These are phyloP conservation scores for Fusarium liriodendri DNA, from an alignment of 2,329 filamentous ascomycete genomes.

Conservation along the genomic window DNA sequence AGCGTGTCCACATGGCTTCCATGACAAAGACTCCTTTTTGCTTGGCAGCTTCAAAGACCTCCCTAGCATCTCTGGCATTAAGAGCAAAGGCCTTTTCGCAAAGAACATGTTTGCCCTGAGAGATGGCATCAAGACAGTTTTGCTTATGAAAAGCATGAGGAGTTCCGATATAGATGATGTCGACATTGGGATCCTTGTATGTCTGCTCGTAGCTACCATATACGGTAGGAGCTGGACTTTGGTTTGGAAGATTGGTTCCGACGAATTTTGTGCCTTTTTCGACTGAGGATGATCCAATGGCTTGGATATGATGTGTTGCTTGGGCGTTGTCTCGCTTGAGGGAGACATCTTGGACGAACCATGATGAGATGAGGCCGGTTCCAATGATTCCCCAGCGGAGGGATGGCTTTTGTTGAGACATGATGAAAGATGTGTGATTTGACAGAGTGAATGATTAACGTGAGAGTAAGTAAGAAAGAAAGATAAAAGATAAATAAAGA, in stretches of 20 bases:
- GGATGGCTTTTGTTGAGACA: slow-evolving; percentile 37
- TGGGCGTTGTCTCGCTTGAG: slow-evolving; percentile 49
- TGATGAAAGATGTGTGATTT: not conserved
- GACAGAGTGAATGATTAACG: not conserved
- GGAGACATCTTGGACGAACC: slow-evolving; percentile 57
- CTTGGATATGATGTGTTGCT: slow-evolving; percentile 55
- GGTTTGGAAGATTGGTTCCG: not conserved
- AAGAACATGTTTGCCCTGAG: slow-evolving; percentile 55
- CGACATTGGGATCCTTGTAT: slow-evolving; percentile 54
- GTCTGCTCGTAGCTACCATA: slow-evolving; percentile 55
- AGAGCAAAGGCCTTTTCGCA: slow-evolving; percentile 60
- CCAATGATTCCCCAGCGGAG: slow-evolving; percentile 53
- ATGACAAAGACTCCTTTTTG: slow-evolving; percentile 55
- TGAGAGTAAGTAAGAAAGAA: not conserved
- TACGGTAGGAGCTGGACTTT: slow-evolving; percentile 42
- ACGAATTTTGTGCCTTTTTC: slow-evolving; percentile 47
- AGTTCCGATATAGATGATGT: slow-evolving; percentile 59
- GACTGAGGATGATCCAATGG: slow-evolving; percentile 54
- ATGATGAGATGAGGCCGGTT: slow-evolving; percentile 58
- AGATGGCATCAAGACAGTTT: slow-evolving; percentile 57
- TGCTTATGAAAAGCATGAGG: slow-evolving; percentile 58
- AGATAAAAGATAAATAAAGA: not conserved
- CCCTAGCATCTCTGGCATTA: slow-evolving; percentile 52
- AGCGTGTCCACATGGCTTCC: slow-evolving; percentile 60
- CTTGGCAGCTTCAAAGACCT: slow-evolving; percentile 54